Evolutionary conservation across 768 basidiomycete species (phyloP).

Genomic region (Cystofilobasidium ferigula): DNA sequence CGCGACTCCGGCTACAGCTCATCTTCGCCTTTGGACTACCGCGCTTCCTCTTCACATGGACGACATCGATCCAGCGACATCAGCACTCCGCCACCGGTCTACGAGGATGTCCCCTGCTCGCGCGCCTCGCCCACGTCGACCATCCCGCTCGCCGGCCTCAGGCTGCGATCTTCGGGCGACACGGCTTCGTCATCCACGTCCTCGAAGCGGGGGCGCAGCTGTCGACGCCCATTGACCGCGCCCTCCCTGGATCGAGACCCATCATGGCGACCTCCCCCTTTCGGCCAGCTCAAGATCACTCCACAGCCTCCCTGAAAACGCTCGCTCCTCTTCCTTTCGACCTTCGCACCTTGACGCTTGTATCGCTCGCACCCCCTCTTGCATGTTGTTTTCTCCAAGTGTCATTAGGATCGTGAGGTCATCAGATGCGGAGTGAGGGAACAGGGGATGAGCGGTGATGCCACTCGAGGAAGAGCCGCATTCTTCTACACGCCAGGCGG

Average conservation of each 20-base stretch:
- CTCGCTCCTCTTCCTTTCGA: not conserved
- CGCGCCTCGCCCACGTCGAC: not conserved
- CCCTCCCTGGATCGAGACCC: not conserved
- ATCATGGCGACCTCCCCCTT: not conserved
- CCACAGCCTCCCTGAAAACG: not conserved
- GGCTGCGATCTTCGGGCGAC: not conserved
- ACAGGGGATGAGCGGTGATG: no score
- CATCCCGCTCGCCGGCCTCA: not conserved
- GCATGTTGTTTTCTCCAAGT: no score
- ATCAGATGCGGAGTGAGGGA: no score
- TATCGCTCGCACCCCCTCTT: no score
- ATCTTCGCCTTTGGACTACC: not conserved
- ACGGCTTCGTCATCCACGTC: not conserved
- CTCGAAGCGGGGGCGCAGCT: not conserved
- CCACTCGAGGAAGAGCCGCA: no score
- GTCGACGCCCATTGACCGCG: not conserved
- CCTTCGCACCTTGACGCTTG: not conserved
- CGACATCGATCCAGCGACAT: not conserved
- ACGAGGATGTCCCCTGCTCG: no score
- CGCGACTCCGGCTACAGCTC: not conserved
- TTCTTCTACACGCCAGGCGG: conserved; percentile 10
- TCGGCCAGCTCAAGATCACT: not conserved
- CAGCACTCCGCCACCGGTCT: not conserved
- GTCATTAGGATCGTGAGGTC: conserved; percentile 1
- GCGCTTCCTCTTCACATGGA: not conserved